Conservation (phyloP, 2,329 filamentous ascomycete species). For the Emericellopsis atlantica region DNA sequence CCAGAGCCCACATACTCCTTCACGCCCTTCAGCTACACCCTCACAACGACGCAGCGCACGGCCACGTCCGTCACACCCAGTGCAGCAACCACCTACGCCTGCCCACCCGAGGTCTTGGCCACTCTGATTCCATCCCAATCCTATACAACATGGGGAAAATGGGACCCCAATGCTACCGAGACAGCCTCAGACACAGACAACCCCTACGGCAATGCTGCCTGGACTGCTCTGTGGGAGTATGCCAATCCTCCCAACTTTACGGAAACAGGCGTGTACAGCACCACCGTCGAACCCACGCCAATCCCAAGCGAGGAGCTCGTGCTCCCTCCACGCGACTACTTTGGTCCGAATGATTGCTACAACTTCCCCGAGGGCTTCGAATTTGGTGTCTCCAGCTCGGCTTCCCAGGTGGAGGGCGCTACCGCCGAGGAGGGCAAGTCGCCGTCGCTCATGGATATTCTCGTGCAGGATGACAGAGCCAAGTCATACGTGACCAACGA, state of each 20-base stretch:
- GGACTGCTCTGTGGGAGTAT: constrained; percentile 17
- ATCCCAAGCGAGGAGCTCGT: constrained; percentile 40
- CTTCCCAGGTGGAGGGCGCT: constrained; percentile 32
- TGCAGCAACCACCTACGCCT: constrained; percentile 15
- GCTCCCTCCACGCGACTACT: constrained; percentile 38
- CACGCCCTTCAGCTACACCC: constrained; percentile 15
- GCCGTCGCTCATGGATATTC: constrained; percentile 28
- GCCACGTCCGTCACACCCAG: constrained; percentile 17
- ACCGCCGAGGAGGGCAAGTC: constrained; percentile 27
- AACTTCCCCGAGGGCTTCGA: constrained; percentile 33
- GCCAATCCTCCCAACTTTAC: constrained; percentile 21
- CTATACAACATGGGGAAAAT: constrained; percentile 20
- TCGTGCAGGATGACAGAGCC: constrained; percentile 10
- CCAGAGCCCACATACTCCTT: constrained; percentile 13
- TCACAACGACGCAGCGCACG: constrained; percentile 18
- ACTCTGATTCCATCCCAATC: constrained; percentile 13
- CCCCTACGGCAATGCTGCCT: constrained; percentile 16
- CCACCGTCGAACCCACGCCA: constrained; percentile 41
- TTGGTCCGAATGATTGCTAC: constrained; percentile 32
- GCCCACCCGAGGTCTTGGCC: constrained; percentile 11
- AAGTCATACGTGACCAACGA: constrained; percentile 28
- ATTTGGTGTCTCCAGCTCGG: constrained; percentile 34
- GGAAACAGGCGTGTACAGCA: constrained; percentile 17
- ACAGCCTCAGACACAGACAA: constrained; percentile 14
- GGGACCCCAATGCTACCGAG: constrained; percentile 15